Evolutionary conservation across 768 basidiomycete species (phyloP).

Genomic region (Auriculariales sp.): DNA sequence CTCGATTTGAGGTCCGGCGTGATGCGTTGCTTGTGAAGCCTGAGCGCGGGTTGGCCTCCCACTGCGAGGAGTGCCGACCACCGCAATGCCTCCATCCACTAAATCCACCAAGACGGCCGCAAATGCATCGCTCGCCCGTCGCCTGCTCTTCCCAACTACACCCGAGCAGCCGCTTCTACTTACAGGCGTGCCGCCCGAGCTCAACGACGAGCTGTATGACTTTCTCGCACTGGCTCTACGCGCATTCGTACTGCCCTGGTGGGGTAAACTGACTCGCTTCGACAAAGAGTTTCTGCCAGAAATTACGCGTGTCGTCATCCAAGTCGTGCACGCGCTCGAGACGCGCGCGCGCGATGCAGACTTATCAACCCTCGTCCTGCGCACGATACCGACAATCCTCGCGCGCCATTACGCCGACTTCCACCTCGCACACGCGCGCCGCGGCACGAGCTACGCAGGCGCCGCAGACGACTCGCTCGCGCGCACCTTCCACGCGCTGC

Average conservation of each 20-base stretch:
- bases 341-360: conserved; percentile 38
- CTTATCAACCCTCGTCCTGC: conserved; percentile 43
- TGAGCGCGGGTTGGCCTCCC: too few relatives aligned
- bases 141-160: conserved; percentile 44
- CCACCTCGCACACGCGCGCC: conserved; percentile 47
- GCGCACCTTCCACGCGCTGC: conserved; percentile 62
- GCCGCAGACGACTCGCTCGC: conserved; percentile 49
- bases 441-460: conserved; percentile 52
- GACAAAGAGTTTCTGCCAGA: conserved; percentile 74
- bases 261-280: conserved; percentile 68
- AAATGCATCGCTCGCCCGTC: conserved; percentile 27
- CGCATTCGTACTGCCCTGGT: conserved; percentile 74
- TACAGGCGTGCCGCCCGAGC: conserved; percentile 29
- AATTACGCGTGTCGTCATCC: conserved; percentile 41
- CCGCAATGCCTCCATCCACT: not conserved
- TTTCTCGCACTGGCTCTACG: conserved; percentile 66
- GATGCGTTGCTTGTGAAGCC: too few relatives aligned
- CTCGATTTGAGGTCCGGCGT: too few relatives aligned
- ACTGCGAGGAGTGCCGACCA: too few relatives aligned
- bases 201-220: conserved; percentile 61
- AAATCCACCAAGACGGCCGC: conserved; percentile 9
- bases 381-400: conserved; percentile 48
- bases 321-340: conserved; percentile 48
- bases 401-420: conserved; percentile 71
- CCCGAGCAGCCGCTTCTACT: conserved; percentile 40